A percentile compares a stretch with the other conserved stretches of the same genome.
Conservation (phyloP, 305 asterid species). For the Rubia occidens region DNA sequence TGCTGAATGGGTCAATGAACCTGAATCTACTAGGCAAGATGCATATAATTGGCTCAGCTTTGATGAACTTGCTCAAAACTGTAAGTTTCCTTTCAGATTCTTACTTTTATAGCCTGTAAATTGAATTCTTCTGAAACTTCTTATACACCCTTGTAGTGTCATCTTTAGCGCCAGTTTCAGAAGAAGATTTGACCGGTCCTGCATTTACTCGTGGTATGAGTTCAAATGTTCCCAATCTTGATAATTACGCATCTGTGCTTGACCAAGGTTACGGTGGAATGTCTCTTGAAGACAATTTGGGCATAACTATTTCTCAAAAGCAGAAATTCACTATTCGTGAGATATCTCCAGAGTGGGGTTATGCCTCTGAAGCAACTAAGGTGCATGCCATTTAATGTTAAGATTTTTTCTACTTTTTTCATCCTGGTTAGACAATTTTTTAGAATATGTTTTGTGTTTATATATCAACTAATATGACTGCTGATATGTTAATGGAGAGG, state of each 20-base stretch:
- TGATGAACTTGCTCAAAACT: conserved; percentile 26
- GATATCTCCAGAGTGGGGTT: conserved; percentile 94
- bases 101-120: not conserved
- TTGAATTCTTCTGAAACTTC: conserved; percentile 11
- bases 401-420: not conserved
- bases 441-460: not conserved
- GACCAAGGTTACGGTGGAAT: conserved; percentile 42
- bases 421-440: not conserved
- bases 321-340: conserved; percentile 76
- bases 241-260: conserved; percentile 35
- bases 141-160: conserved; percentile 18
- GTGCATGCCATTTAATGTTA: conserved; percentile 26
- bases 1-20: conserved; percentile 17
- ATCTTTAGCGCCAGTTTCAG: conserved; percentile 23
- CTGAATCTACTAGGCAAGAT: conserved; percentile 18
- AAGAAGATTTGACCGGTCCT: conserved; percentile 32
- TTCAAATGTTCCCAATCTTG: conserved; percentile 33
- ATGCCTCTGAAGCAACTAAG: conserved; percentile 74
- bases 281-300: conserved; percentile 41
- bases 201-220: conserved; percentile 30
- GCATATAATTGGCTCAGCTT: conserved; percentile 23
- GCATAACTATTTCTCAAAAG: conserved; percentile 50
- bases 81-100: conserved; percentile 33
- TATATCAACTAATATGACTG: conserved; percentile 1
- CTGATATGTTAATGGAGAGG: not conserved